A percentile compares a stretch with the other conserved stretches of the same genome.
These are phyloP conservation scores for Hypoxylon sp. DNA, from an alignment of 2,329 filamentous ascomycete genomes.

Conservation along the genomic window DNA sequence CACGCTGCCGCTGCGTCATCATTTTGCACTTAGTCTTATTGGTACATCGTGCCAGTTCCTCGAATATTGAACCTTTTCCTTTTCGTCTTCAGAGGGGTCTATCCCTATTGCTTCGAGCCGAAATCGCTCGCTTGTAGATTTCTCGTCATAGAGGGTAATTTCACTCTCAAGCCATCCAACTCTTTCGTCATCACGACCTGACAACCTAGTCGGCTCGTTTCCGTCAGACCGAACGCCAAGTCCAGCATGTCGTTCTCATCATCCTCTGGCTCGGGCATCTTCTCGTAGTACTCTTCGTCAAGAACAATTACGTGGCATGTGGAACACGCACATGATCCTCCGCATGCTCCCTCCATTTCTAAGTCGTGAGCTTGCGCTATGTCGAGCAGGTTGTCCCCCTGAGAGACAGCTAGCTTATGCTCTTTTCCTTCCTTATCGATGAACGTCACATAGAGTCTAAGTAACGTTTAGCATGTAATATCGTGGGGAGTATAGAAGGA, in stretches of 20 bases:
- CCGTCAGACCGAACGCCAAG: slow-evolving; percentile 88
- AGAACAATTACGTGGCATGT: slow-evolving; percentile 92
- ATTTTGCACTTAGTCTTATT: slow-evolving; percentile 13
- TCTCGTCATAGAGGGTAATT: slow-evolving; percentile 91
- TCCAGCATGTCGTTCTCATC: slow-evolving; percentile 94
- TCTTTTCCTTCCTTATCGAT: slow-evolving; percentile 88
- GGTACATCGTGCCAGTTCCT: slow-evolving; percentile 18
- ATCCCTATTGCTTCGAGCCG: slow-evolving; percentile 47
- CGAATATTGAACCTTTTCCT: slow-evolving; percentile 2
- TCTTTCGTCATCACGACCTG: slow-evolving; percentile 94
- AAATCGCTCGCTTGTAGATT: slow-evolving; percentile 98
- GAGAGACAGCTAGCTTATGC: slow-evolving; percentile 82
- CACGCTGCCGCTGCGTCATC: slow-evolving; percentile 3
- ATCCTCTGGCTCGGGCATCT: slow-evolving; percentile 82
- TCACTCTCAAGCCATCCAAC: slow-evolving; percentile 87
- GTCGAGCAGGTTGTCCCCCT: slow-evolving; percentile 94
- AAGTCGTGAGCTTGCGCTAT: slow-evolving; percentile 95
- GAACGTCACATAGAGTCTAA: slow-evolving; percentile 88
- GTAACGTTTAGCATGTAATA: slow-evolving; percentile 28
- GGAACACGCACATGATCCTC: slow-evolving; percentile 92
- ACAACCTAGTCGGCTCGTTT: slow-evolving; percentile 87
- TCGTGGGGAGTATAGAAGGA: slow-evolving; percentile 26
- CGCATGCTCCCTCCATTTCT: slow-evolving; percentile 98
- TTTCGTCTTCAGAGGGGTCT: background rate
- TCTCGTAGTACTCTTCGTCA: slow-evolving; percentile 80